Base-by-base conservation (phyloP, 768 basidiomycete genomes). In the Calocybe gangraenosa region DNA sequence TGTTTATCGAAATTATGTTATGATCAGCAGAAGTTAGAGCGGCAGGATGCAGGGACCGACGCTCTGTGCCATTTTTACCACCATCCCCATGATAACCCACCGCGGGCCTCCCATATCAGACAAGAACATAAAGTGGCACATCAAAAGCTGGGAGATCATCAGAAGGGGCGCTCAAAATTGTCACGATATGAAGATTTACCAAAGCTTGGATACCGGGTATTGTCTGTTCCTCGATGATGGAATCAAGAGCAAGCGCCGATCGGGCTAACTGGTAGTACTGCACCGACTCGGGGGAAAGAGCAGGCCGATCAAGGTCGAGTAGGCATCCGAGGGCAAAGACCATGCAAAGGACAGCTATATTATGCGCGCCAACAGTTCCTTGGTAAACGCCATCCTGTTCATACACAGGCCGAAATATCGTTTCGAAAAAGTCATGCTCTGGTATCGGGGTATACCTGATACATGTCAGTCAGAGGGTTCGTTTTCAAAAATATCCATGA, bases 21-120 rank as follows among this genome's bases (percentile, higher is more conserved):
- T 42, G 33, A 51, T 62, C 42, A 59, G 44, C 42, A 38, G 40
- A 42, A 49, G 40, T 15, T 49, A 43, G 46, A 44, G 44, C 44
- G 38, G 45, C 44, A 47, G 51, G 51, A 44, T 28, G 40, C 37
- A 18, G 9, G 31, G 17, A 68, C 71, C 65, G 38, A 85, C 83
- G 64, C 81, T 81, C 57, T 82, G 81, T 42, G 82, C 80, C 52
- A 85, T 61, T 62, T 86, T 86, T 20, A 83, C 80, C 17, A 78
- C 75, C 22, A 86, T 69, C 37, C 84, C 84, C 81, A 84, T 83
- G 40, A 81, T 63, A 20, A 79, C 74, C 84, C 84, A 86, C 50
- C 82, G 68, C 20, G 81, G 76, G 19, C 75, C 74, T 40, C 79
- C 79, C 59, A 72, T 71, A 51, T 75, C 72, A 15, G 67, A 63